Conservation (phyloP, 768 basidiomycete genomes). For the Rickenella mellea region DNA sequence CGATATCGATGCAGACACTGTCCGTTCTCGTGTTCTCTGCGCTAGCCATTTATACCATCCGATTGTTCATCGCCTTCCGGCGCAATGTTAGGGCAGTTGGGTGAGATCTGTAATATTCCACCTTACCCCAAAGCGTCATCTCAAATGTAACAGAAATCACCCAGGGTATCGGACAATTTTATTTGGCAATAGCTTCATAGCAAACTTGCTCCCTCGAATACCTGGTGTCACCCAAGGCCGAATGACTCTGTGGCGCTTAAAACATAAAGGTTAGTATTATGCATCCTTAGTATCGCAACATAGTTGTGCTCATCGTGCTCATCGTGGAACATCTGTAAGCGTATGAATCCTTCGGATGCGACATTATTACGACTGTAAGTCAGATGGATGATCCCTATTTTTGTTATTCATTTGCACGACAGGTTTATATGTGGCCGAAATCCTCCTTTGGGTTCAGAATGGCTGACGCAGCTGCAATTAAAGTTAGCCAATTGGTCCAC, state of each 20-base stretch:
- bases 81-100: too few species aligned
- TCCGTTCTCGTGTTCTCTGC: too few species aligned
- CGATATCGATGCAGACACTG: too few species aligned
- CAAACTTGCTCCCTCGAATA: slow-evolving; percentile 68
- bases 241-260: slow-evolving; percentile 14
- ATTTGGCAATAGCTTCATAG: slow-evolving; percentile 73
- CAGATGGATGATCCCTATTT: too few species aligned
- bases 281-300: slow-evolving; percentile 8
- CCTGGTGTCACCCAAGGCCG: slow-evolving; percentile 64
- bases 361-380: too few species aligned
- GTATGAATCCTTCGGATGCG: neutral
- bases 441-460: slow-evolving; percentile 7
- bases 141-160: too few species aligned
- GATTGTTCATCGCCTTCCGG: too few species aligned
- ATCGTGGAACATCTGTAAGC: neutral
- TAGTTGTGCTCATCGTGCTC: slow-evolving; percentile 1
- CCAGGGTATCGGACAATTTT: slow-evolving; percentile 87
- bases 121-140: too few species aligned
- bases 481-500: slow-evolving; percentile 14
- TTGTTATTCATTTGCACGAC: too few species aligned
- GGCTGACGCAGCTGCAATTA: slow-evolving; percentile 32
- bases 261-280: slow-evolving; percentile 11
- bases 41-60: too few species aligned
- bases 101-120: too few species aligned
- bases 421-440: slow-evolving; percentile 9